A percentile compares a stretch with the other conserved stretches of the same genome.
These are phyloP conservation scores for Amanita polypyramis DNA, from an alignment of 768 basidiomycete genomes.

Conservation along the genomic window DNA sequence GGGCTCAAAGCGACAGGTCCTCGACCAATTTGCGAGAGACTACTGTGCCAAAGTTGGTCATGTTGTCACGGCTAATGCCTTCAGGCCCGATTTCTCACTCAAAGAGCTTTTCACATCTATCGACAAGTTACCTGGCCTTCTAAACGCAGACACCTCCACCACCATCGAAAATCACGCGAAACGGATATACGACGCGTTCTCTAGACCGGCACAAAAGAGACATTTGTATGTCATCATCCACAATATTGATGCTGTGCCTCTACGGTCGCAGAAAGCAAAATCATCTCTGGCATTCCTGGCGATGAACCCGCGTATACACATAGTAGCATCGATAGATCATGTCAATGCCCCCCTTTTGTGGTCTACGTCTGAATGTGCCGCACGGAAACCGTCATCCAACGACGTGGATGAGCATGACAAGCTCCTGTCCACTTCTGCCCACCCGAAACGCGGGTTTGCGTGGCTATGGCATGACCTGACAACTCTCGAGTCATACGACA, in stretches of 20 bases:
- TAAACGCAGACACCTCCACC: conserved; percentile 24
- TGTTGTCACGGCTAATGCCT: conserved; percentile 72
- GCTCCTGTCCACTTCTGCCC: conserved; percentile 9
- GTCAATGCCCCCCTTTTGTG: conserved; percentile 78
- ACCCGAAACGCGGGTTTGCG: conserved; percentile 40
- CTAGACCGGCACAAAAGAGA: conserved; percentile 22
- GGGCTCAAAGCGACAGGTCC: conserved; percentile 71
- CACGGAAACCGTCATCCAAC: conserved; percentile 31
- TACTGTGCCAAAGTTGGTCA: conserved; percentile 51
- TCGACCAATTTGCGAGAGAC: conserved; percentile 66
- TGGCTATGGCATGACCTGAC: conserved; percentile 91
- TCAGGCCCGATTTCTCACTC: conserved; percentile 55
- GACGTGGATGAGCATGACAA: conserved; percentile 6
- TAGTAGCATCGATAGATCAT: conserved; percentile 83
- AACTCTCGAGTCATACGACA: conserved; percentile 74
- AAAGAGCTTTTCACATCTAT: conserved; percentile 60
- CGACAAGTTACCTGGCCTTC: conserved; percentile 36
- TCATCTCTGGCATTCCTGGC: conserved; percentile 65
- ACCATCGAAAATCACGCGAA: conserved; percentile 53
- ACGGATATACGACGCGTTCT: conserved; percentile 56
- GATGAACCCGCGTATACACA: conserved; percentile 63
- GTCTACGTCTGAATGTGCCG: conserved; percentile 53
- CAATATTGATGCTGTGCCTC: conserved; percentile 71
- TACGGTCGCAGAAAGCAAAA: conserved; percentile 56
- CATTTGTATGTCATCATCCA: conserved; percentile 77